Evolutionary conservation across 257 asterid genomes (phyloP), one percentile per base, ranked within the genome.

Genomic region (Agastache rugosa): DNA sequence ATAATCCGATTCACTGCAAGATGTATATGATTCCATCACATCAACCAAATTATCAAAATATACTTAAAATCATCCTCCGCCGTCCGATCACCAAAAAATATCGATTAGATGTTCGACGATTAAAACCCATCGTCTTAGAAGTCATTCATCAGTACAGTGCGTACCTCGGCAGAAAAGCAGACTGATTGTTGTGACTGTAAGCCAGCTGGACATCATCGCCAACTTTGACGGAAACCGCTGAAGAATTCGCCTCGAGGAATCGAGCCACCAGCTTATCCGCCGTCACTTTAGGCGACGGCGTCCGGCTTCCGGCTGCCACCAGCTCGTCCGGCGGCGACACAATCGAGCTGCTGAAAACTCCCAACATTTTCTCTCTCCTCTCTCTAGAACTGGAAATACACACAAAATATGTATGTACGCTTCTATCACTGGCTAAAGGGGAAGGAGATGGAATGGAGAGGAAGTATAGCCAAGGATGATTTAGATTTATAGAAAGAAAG

Each of bases 261-360:
- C 98, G 90, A 22, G 86, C 80, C 87, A 89, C 73, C 87, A 95
- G 94, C 79, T 89, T 91, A 4, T 75, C 91, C 84, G 97, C 87
- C 76, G 96, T 85, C 67, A 71, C 91, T 85, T 92, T 95, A 66
- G 99, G 99, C 71, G 99, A 95, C 56, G 99, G 99, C 58, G 99
- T 95, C 73, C 97, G 82, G 90, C 94, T 85, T 4, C 99, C 98
- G 15, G 97, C 99, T 0, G 96, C 93, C 82, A 95, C 99, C 78
- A 95, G 92, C 96, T 95, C 99, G 8, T 89, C 96, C 75, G 99
- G 99, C 58, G 97, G 96, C 45, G 99, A 80, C 80, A 95, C 84
- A 35, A 95, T 78, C 25, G 93, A 81, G 78, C 89, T 85, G 89
- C 96, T 92, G 74, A 95, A 95, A 1, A 92, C 93, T 78, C 98